Evolutionary conservation across 257 asterid genomes (phyloP).

Genomic region (Capsicum pubescens): DNA sequence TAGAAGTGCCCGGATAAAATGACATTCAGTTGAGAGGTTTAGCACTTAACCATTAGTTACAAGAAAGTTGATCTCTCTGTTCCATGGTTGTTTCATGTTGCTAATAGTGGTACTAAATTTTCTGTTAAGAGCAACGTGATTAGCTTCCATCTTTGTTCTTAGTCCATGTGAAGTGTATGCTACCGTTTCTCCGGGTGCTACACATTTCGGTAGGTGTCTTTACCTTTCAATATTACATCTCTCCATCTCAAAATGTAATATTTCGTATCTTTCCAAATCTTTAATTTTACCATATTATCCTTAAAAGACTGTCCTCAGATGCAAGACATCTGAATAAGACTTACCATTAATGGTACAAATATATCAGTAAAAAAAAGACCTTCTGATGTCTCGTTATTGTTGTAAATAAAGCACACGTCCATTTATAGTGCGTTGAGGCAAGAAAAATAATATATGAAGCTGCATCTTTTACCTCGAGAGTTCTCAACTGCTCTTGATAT

Average conservation of each 20-base stretch:
- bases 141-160: slow-evolving; percentile 6
- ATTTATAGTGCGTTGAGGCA: background rate
- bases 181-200: background rate
- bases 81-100: background rate
- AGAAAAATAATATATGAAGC: background rate
- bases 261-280: background rate
- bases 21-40: background rate
- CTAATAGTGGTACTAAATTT: background rate
- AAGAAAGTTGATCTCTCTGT: background rate
- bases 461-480: slow-evolving; percentile 63
- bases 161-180: slow-evolving; percentile 4
- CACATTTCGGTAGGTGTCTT: slow-evolving; percentile 1
- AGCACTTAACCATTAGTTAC: background rate
- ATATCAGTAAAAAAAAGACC: background rate
- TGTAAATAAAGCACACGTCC: background rate
- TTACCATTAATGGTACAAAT: background rate
- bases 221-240: background rate
- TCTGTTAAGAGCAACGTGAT: background rate
- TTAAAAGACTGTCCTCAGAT: slow-evolving; percentile 8
- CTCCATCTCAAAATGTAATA: background rate
- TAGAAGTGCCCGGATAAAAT: background rate
- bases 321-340: background rate
- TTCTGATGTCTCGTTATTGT: background rate
- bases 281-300: background rate
- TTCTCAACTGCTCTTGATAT: slow-evolving; percentile 70